These are phyloP conservation scores for Quercus lobata DNA, from an alignment of 331 rosid species.

Conservation along the genomic window DNA sequence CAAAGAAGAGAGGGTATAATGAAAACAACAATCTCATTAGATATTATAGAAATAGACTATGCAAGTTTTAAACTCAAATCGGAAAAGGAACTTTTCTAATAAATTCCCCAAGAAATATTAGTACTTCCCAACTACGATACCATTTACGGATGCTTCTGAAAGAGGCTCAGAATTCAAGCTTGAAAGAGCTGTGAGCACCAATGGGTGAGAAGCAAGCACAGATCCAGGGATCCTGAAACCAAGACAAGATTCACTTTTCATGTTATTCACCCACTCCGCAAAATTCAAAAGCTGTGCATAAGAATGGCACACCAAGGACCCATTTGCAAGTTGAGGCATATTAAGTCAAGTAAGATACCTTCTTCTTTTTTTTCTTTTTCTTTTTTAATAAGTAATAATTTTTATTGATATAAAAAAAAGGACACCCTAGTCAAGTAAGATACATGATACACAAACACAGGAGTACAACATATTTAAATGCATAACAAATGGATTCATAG, in stretches of 20 bases:
- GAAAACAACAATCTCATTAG: not conserved
- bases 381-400: no score
- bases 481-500: not conserved
- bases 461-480: not conserved
- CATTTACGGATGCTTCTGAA: constrained; percentile 96
- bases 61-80: not conserved
- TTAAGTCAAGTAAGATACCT: not conserved
- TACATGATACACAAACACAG: not conserved
- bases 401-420: no score
- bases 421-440: not conserved
- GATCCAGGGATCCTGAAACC: constrained; percentile 88
- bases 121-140: constrained; percentile 36
- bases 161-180: constrained; percentile 86
- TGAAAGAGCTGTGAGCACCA: constrained; percentile 88
- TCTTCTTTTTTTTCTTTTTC: no score
- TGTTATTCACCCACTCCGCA: not conserved
- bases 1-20: constrained; percentile 20
- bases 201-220: constrained; percentile 85
- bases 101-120: not conserved
- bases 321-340: not conserved
- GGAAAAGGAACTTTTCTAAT: not conserved
- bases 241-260: not conserved
- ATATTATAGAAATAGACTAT: not conserved
- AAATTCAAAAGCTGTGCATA: not conserved
- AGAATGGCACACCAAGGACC: not conserved